These are phyloP conservation scores for Flaveria linearis DNA, from an alignment of 129 eudicot species.

Conservation along the genomic window DNA sequence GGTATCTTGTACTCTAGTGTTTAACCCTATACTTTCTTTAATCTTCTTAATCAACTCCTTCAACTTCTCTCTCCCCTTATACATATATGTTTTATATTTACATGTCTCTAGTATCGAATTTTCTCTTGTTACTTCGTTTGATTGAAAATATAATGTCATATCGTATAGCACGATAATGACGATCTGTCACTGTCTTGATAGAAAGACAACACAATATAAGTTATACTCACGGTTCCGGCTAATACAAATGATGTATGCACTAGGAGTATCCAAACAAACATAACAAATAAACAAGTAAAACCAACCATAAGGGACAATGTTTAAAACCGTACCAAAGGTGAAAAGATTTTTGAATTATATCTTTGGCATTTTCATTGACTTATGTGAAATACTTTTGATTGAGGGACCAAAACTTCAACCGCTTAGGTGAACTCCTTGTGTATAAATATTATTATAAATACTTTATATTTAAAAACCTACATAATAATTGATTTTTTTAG, in stretches of 20 bases:
- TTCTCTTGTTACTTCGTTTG: too few species aligned
- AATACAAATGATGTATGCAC: constrained; percentile 15
- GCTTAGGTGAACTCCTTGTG: not conserved
- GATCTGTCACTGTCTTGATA: not conserved
- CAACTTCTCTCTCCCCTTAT: too few species aligned
- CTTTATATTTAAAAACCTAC: not conserved
- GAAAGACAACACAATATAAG: not conserved
- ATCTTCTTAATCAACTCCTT: too few species aligned
- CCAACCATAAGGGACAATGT: constrained; percentile 9
- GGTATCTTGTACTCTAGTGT: constrained; percentile 22
- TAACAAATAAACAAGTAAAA: not conserved
- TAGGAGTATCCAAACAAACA: not conserved
- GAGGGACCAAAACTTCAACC: not conserved
- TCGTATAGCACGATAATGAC: not conserved
- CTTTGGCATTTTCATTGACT: constrained; percentile 7
- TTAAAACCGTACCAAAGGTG: not conserved
- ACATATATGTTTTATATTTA: not conserved
- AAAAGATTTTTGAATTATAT: not conserved
- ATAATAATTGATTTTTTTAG: not conserved
- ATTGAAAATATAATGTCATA: not conserved
- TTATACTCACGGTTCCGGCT: not conserved
- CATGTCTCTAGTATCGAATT: too few species aligned
- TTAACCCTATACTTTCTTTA: not conserved
- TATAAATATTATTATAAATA: not conserved
- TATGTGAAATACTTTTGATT: not conserved